Conservation (phyloP, 345 rosid species). For the Boechera retrofracta region DNA sequence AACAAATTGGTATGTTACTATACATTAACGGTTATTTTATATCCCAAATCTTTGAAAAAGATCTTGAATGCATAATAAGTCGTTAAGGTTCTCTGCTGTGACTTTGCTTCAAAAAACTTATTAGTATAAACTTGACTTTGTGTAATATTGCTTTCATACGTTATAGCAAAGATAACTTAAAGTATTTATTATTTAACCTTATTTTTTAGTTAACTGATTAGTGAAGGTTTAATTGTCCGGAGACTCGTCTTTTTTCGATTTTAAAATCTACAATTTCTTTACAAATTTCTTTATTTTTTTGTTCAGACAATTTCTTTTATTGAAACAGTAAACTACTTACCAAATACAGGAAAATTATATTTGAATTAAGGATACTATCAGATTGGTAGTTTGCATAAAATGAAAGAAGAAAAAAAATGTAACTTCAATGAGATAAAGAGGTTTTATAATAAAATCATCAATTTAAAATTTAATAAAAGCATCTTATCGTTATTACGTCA, state of each 20-base stretch:
- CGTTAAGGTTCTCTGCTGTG: conserved; percentile 19
- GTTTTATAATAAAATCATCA: background rate
- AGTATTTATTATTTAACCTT: conserved; percentile 1
- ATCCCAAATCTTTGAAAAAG: conserved; percentile 30
- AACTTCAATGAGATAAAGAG: background rate
- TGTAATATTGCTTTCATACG: conserved; percentile 32
- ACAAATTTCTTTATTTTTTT: too few relatives aligned
- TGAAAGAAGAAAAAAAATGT: too few relatives aligned
- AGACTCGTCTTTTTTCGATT: background rate
- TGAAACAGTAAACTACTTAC: too few relatives aligned
- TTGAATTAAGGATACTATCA: too few relatives aligned
- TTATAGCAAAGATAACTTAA: conserved; percentile 28
- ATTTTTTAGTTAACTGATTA: background rate
- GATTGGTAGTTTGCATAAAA: too few relatives aligned
- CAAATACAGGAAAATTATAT: too few relatives aligned
- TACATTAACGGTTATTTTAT: background rate
- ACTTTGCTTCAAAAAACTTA: conserved; percentile 2
- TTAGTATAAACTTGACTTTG: conserved; percentile 15
- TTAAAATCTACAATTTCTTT: too few relatives aligned
- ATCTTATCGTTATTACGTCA: background rate
- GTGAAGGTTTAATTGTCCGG: background rate
- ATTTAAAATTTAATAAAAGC: background rate
- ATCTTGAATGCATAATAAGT: conserved; percentile 29
- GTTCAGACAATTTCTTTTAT: too few relatives aligned
- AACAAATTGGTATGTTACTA: background rate